Conservation (phyloP, 352 stramenopile genomes). For the Globisporangium canariense region DNA sequence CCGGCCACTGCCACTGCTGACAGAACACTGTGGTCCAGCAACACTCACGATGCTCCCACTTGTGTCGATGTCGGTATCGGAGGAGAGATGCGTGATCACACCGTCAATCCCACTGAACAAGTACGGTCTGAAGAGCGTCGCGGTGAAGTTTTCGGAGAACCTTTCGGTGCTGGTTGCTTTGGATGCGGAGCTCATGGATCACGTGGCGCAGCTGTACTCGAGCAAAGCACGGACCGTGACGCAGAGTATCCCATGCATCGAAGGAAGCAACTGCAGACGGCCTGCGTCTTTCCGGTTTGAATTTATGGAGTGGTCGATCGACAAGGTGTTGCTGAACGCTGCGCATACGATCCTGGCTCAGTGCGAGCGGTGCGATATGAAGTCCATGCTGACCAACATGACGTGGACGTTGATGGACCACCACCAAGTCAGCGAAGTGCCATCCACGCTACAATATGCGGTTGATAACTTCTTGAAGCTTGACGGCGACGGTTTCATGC, state of each 20-base stretch:
- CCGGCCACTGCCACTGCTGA: constrained; percentile 41
- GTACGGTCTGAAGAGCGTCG: constrained; percentile 50
- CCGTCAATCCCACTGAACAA: constrained; percentile 66
- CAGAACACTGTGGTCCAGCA: constrained; percentile 39
- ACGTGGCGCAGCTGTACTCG: constrained; percentile 69
- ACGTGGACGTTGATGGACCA: constrained; percentile 42
- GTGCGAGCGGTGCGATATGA: constrained; percentile 67
- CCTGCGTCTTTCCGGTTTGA: constrained; percentile 75
- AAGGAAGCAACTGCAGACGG: constrained; percentile 67
- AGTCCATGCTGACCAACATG: constrained; percentile 58
- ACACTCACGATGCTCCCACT: constrained; percentile 57
- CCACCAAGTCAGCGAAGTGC: constrained; percentile 14
- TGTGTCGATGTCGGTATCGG: constrained; percentile 37
- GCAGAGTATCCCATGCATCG: constrained; percentile 60
- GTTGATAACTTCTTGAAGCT: constrained; percentile 66
- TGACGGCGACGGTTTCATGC: constrained; percentile 61
- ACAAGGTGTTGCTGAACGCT: constrained; percentile 60
- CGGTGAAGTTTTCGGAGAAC: constrained; percentile 82
- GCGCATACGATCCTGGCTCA: constrained; percentile 66
- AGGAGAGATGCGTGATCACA: constrained; percentile 51
- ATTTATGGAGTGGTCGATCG: constrained; percentile 81
- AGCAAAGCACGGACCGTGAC: constrained; percentile 73
- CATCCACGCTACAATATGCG: constrained; percentile 14
- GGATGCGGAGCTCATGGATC: constrained; percentile 74
- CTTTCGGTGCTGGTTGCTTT: constrained; percentile 72